Percentiles rank a stretch among this genome's conserved stretches.
Evolutionary conservation across 495 filamentous ascomycete species (phyloP).

Genomic region (Podospora didyma): DNA sequence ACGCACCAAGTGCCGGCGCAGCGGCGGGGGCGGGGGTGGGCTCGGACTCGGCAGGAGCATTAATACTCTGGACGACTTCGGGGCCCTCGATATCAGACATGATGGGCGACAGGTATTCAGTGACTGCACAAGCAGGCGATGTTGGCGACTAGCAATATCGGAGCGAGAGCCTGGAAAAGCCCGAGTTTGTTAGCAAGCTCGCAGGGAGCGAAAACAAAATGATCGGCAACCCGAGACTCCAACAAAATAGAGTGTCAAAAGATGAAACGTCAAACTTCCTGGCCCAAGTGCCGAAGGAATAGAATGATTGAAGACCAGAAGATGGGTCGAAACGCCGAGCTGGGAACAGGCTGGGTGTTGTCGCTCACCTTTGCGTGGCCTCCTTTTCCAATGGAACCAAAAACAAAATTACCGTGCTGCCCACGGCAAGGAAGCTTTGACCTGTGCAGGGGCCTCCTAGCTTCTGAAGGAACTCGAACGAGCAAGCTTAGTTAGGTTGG

Average conservation of each 20-base stretch:
- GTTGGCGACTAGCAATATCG: no score
- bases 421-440: not conserved
- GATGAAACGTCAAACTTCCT: not conserved
- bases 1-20: slow-evolving; percentile 14
- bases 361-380: not conserved
- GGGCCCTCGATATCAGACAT: slow-evolving; percentile 45
- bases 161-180: no score
- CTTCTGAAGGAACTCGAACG: not conserved
- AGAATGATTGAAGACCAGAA: not conserved
- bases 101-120: slow-evolving; percentile 14
- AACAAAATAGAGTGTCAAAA: not conserved
- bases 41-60: slow-evolving; percentile 30
- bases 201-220: not conserved
- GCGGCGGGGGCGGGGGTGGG: slow-evolving; percentile 17
- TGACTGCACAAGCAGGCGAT: not conserved
- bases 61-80: slow-evolving; percentile 37
- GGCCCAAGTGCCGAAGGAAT: not conserved
- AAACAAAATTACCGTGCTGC: not conserved
- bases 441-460: not conserved
- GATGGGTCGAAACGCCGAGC: not conserved
- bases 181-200: no score
- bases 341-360: not conserved
- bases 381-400: slow-evolving; percentile 1
- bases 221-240: not conserved
- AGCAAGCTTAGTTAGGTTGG: not conserved